Evolutionary conservation across 148 eudicot genomes (phyloP).

Genomic region (Amaranthus palmeri): DNA sequence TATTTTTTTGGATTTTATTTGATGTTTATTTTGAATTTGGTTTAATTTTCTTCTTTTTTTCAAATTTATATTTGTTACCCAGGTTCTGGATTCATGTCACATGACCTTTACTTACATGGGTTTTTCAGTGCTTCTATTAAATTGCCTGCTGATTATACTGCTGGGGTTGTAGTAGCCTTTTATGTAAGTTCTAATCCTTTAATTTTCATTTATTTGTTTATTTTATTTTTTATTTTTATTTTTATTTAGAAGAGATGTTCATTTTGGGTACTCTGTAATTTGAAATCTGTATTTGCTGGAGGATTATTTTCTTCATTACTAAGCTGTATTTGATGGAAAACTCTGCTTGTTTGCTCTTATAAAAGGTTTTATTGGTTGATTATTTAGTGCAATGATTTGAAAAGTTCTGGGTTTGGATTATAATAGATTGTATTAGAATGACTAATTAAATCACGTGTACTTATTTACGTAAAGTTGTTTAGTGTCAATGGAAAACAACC

Average conservation of each 20-base stretch:
- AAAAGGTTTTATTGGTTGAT: background rate
- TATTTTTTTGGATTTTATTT: background rate
- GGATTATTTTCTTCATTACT: background rate
- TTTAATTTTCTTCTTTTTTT: background rate
- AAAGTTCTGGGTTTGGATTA: too few species aligned
- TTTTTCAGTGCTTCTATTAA: slow-evolving; percentile 89
- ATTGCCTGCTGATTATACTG: slow-evolving; percentile 88
- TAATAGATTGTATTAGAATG: too few species aligned
- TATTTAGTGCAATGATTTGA: background rate
- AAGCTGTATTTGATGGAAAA: background rate
- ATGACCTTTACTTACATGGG: slow-evolving; percentile 77
- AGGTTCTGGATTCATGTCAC: slow-evolving; percentile 92
- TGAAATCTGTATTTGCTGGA: slow-evolving; percentile 2
- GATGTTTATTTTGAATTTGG: background rate
- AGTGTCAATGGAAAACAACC: too few species aligned
- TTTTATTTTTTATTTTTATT: background rate
- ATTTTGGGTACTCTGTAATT: background rate
- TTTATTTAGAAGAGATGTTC: background rate
- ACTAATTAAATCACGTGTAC: too few species aligned
- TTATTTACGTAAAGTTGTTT: too few species aligned
- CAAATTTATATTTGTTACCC: slow-evolving; percentile 6
- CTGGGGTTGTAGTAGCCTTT: slow-evolving; percentile 94
- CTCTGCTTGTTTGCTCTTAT: background rate
- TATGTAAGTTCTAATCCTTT: slow-evolving; percentile 49
- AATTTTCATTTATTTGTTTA: background rate